Base-by-base conservation (phyloP, 495 filamentous ascomycete genomes). In the Penicillium canariense region DNA sequence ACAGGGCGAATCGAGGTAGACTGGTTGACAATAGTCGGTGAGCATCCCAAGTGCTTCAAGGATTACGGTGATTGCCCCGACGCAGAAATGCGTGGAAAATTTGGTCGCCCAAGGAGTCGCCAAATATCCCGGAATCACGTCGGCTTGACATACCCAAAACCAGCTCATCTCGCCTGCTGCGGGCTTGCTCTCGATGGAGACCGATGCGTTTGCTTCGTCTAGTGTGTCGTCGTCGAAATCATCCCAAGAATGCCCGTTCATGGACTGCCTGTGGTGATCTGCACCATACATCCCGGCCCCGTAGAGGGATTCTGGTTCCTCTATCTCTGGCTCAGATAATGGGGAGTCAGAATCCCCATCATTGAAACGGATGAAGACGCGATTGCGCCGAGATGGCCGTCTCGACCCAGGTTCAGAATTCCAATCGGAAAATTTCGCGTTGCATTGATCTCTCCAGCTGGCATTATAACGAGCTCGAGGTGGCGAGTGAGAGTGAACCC, bases 81-180 rank as follows among this genome's bases (percentile, higher is more conserved):
- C 36, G 36, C 49, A 52, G 26, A 14, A 17, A n/a, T 40, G 20
- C 5, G 49, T 52, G 10, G 49, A 52, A n/a, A 52, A 52, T n/a
- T 22, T 27, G 5, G 22, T 14, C 4, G 36, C 20, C 49, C 49
- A 52, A 6, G 49, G 49, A 11, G 49, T 52, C 12, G 49, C 34
- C 9, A 52, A 2, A 22, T 52, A 52, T 38, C 49, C 49, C 6
- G 49, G 49, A 15, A 52, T 18, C 10, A 52, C 49, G 12, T 52
- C 49, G 2, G 42, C 42, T 27, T 52, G 49, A 18, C 49, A 52
- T n/a, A 35, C 36, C 49, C 49, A 52, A 10, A 52, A 52, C 49
- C 49, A 52, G 23, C 34, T 42, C 35, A 52, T 51, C 12, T 51
- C 25, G 15, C 48, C 48, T 14, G 10, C 2, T n/a, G 32, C 23